A percentile compares a stretch with the other conserved stretches of the same genome.
Evolutionary conservation across 345 rosid species (phyloP).

Genomic region (Barbarea vulgaris): DNA sequence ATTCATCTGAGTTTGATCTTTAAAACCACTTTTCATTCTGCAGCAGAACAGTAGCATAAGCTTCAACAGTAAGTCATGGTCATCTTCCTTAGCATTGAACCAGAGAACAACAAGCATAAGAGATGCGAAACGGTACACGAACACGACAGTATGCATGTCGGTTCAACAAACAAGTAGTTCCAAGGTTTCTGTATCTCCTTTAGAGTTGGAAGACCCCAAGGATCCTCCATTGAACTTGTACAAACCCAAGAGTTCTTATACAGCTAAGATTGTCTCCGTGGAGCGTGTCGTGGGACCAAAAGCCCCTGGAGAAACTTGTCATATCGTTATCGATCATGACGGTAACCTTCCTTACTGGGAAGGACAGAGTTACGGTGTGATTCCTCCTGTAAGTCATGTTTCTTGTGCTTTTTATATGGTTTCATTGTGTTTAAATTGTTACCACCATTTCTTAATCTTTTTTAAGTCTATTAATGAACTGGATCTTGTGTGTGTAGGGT

Average conservation of each 20-base stretch:
- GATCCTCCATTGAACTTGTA: slow-evolving; percentile 84
- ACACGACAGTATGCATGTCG: slow-evolving; percentile 62
- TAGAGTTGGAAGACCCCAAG: slow-evolving; percentile 70
- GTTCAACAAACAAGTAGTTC: slow-evolving; percentile 76
- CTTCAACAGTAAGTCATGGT: slow-evolving; percentile 63
- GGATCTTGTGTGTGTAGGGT: slow-evolving; percentile 54
- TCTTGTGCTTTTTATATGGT: slow-evolving; percentile 5
- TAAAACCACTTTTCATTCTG: slow-evolving; percentile 15
- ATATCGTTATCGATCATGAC: slow-evolving; percentile 91
- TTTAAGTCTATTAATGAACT: background rate
- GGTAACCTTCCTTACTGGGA: slow-evolving; percentile 99
- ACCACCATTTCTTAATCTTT: background rate
- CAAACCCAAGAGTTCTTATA: slow-evolving; percentile 90
- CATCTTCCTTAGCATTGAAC: slow-evolving; percentile 49
- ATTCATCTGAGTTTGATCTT: background rate
- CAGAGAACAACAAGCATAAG: slow-evolving; percentile 48
- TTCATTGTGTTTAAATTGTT: background rate
- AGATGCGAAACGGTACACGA: slow-evolving; percentile 38
- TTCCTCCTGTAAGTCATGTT: slow-evolving; percentile 83
- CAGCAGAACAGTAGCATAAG: slow-evolving; percentile 59
- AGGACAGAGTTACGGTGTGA: slow-evolving; percentile 98
- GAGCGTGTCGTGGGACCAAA: slow-evolving; percentile 90
- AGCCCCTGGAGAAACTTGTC: slow-evolving; percentile 98
- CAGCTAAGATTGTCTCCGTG: slow-evolving; percentile 89
- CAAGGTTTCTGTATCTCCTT: slow-evolving; percentile 73